A percentile compares a stretch with the other conserved stretches of the same genome.
Conservation (phyloP, 441 rosid species). For the Dalechampia spathulata region DNA sequence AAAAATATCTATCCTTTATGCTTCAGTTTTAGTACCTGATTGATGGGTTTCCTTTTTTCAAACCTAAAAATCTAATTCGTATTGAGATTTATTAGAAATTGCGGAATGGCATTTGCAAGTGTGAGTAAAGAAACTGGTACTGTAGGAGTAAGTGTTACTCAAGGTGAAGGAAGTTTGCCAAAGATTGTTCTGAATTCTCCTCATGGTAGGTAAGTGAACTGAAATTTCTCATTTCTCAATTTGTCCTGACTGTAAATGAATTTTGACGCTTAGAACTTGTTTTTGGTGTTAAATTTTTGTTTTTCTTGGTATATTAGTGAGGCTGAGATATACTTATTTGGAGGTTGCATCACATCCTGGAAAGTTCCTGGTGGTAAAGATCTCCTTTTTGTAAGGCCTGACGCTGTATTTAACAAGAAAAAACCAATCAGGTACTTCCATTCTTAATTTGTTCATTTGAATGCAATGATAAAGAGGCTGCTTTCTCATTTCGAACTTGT, state of each 20-base stretch:
- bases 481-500: no score
- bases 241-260: no score
- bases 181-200: slow-evolving; percentile 76
- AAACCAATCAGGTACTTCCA: slow-evolving; percentile 70
- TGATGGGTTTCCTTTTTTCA: neutral
- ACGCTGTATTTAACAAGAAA: slow-evolving; percentile 90
- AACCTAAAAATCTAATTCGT: neutral
- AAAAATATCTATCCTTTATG: neutral
- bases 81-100: slow-evolving; percentile 18
- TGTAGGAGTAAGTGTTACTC: slow-evolving; percentile 56
- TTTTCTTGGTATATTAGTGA: slow-evolving; percentile 34
- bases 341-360: slow-evolving; percentile 95
- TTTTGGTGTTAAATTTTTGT: neutral
- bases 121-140: slow-evolving; percentile 23
- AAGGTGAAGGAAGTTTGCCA: slow-evolving; percentile 87
- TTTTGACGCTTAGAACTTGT: no score
- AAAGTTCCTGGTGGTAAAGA: slow-evolving; percentile 66
- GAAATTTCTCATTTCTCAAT: no score
- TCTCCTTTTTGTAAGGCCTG: slow-evolving; percentile 89
- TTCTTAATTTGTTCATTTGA: neutral
- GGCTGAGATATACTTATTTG: slow-evolving; percentile 85
- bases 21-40: neutral
- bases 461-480: no score
- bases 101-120: slow-evolving; percentile 55
- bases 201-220: slow-evolving; percentile 54